Conservation (phyloP, 345 rosid species). For the Crucihimalaya himalaica region DNA sequence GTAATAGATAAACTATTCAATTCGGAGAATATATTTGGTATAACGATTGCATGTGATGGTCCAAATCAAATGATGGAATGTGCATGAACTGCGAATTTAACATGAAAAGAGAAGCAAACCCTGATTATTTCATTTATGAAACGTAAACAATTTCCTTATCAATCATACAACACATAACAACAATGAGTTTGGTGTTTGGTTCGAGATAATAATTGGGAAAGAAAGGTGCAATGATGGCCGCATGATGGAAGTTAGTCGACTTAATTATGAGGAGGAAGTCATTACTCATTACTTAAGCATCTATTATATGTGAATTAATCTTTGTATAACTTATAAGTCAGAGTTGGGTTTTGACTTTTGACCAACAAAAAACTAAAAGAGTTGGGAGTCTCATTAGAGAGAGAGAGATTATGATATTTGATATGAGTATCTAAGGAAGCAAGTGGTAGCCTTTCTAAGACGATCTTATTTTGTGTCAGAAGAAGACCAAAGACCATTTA, state of each 20-base stretch:
- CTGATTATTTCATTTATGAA: conserved; percentile 9
- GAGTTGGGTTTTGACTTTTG: conserved; percentile 35
- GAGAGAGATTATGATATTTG: conserved; percentile 31
- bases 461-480: conserved; percentile 40
- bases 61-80: conserved; percentile 27
- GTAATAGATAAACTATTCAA: conserved; percentile 25
- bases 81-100: conserved; percentile 35
- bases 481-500: conserved; percentile 31
- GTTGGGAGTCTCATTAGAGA: conserved; percentile 24
- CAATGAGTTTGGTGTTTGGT: conserved; percentile 21
- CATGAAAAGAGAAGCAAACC: conserved; percentile 8
- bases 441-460: conserved; percentile 37
- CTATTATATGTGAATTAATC: conserved; percentile 21
- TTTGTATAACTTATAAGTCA: conserved; percentile 18
- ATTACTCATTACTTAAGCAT: conserved; percentile 22
- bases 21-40: conserved; percentile 28
- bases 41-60: conserved; percentile 38
- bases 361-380: conserved; percentile 26
- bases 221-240: conserved; percentile 32
- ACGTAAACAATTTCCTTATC: not conserved
- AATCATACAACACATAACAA: conserved; percentile 30
- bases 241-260: conserved; percentile 37
- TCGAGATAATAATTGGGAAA: conserved; percentile 10
- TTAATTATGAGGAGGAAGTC: conserved; percentile 24
- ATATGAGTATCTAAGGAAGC: conserved; percentile 32